These are phyloP conservation scores for Venturia aucupariae DNA, from an alignment of 2,329 filamentous ascomycete genomes.

Conservation along the genomic window DNA sequence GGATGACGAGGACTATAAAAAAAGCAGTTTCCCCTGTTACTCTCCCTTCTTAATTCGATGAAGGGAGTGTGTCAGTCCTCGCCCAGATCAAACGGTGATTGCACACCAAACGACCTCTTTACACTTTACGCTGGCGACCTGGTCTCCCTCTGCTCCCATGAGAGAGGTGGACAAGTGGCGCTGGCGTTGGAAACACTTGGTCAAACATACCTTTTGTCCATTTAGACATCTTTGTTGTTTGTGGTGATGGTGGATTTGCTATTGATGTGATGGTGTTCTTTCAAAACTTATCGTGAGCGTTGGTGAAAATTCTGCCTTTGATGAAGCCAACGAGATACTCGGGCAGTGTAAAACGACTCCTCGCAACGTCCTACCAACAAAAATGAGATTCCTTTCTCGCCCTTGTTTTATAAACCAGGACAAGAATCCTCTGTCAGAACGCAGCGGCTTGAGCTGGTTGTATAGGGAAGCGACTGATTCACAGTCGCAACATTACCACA, in stretches of 20 bases:
- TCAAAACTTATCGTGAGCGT: no score
- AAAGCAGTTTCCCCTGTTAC: constrained; percentile 10
- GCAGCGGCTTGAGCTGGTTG: no score
- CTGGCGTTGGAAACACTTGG: constrained; percentile 7
- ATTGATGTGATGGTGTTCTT: neutral
- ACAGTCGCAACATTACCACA: no score
- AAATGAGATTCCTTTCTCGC: no score
- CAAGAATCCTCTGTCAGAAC: no score
- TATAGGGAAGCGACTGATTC: no score
- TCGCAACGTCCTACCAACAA: neutral
- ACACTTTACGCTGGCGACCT: constrained; percentile 9
- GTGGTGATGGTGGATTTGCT: neutral
- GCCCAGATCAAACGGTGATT: neutral
- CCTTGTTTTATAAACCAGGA: no score
- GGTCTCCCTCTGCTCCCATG: constrained; percentile 8
- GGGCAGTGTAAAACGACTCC: neutral
- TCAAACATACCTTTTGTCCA: neutral
- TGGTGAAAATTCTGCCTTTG: neutral
- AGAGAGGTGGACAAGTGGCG: constrained; percentile 8
- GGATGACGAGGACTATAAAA: neutral
- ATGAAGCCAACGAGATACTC: neutral
- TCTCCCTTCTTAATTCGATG: constrained; percentile 6
- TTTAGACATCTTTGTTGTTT: neutral
- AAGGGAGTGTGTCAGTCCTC: constrained; percentile 4
- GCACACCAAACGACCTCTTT: constrained; percentile 3